phyloP scores from a whole-genome alignment of 2,329 filamentous ascomycete genomes.

The Ophiostoma triangulosporum region DNA sequence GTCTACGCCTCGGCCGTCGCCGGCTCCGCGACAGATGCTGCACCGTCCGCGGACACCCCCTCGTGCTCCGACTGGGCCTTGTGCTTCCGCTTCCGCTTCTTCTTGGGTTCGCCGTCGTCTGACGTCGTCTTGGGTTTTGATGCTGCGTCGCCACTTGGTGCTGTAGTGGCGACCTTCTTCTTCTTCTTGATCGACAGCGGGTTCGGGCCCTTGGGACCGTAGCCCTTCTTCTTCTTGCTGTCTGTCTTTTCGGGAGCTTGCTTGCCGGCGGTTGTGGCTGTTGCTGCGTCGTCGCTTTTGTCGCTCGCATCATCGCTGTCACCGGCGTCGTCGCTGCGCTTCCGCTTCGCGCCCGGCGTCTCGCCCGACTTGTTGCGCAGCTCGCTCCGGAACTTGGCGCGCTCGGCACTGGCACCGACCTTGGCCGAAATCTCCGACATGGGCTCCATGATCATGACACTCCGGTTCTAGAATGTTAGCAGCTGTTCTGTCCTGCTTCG shows the following conservation, averaged over 20 bases:
- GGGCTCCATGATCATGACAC: constrained; percentile 61
- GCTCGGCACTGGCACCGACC: constrained; percentile 54
- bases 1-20: background rate
- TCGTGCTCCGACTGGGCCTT: constrained; percentile 10
- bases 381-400: constrained; percentile 58
- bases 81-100: constrained; percentile 16
- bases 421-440: constrained; percentile 53
- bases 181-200: constrained; percentile 23
- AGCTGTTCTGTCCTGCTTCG: too few relatives aligned
- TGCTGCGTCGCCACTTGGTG: background rate
- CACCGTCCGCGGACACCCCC: background rate
- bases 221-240: constrained; percentile 20
- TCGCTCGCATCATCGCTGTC: constrained; percentile 12
- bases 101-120: constrained; percentile 11
- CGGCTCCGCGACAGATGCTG: background rate
- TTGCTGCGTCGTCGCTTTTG: constrained; percentile 21
- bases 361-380: constrained; percentile 33
- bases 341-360: constrained; percentile 31
- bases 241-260: constrained; percentile 15
- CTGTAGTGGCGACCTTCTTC: constrained; percentile 19
- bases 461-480: constrained; percentile 18
- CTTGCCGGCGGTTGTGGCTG: constrained; percentile 21
- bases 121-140: background rate
- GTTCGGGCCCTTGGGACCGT: constrained; percentile 22
- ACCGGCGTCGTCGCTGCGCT: constrained; percentile 22